Percentiles rank a stretch among this genome's conserved stretches.
phyloP scores from a whole-genome alignment of 768 basidiomycete genomes.

The Fibroporia radiculosa region DNA sequence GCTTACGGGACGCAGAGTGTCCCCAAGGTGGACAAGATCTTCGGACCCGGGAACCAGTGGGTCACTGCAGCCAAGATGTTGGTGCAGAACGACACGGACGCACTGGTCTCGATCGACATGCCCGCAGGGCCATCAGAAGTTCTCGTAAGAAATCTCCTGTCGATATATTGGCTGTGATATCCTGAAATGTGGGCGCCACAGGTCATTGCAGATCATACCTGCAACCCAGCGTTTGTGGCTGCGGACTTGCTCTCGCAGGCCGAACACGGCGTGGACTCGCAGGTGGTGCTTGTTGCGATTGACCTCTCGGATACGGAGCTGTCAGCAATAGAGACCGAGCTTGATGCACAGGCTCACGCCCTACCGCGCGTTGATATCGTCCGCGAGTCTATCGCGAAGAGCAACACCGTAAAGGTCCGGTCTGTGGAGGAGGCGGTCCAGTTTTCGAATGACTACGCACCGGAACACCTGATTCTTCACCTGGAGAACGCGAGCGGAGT shows the following conservation, averaged over 20 bases:
- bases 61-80: conserved; percentile 99
- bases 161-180: background rate
- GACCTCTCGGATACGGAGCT: conserved; percentile 55
- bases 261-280: conserved; percentile 96
- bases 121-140: conserved; percentile 98
- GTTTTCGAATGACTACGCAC: conserved; percentile 97
- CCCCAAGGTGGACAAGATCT: conserved; percentile 98
- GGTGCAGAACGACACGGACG: conserved; percentile 97
- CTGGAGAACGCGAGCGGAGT: conserved; percentile 59
- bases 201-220: conserved; percentile 91
- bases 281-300: conserved; percentile 88
- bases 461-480: conserved; percentile 95
- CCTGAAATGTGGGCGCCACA: conserved; percentile 23
- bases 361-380: conserved; percentile 88
- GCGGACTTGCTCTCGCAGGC: conserved; percentile 97
- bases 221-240: conserved; percentile 85
- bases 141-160: conserved; percentile 50
- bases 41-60: conserved; percentile 99
- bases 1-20: conserved; percentile 95
- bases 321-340: conserved; percentile 70
- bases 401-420: conserved; percentile 72
- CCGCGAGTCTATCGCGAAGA: conserved; percentile 81
- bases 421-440: conserved; percentile 68
- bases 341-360: conserved; percentile 81
- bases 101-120: conserved; percentile 96